Percentiles rank a stretch among this genome's conserved stretches.
These are phyloP conservation scores for Raddia guianensis DNA, from an alignment of 176 grass and related monocot genomes.

Conservation along the genomic window DNA sequence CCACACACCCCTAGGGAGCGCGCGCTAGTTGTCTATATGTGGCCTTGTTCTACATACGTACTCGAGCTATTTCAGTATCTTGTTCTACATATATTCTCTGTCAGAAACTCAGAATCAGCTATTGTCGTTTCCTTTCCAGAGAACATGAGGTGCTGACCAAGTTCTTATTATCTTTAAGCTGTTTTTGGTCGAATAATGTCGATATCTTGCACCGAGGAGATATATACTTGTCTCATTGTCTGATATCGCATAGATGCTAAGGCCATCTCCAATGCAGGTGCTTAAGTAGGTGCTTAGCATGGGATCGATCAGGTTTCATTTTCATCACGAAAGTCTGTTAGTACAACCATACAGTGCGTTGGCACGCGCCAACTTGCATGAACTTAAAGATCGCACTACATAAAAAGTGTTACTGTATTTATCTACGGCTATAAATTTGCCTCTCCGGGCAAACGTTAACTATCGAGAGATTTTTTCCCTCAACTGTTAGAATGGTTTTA, in stretches of 20 bases:
- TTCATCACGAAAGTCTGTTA: not conserved
- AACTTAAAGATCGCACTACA: not conserved
- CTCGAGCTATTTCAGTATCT: not conserved
- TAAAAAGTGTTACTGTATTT: too few relatives aligned
- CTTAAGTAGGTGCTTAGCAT: too few relatives aligned
- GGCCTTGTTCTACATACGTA: not conserved
- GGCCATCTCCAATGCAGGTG: not conserved
- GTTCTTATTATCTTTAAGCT: not conserved
- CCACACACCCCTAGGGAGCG: constrained; percentile 17
- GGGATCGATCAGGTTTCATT: not conserved
- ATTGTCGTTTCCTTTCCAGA: not conserved
- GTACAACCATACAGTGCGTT: not conserved
- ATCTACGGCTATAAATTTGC: too few relatives aligned
- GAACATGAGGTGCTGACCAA: not conserved
- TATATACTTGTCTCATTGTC: not conserved
- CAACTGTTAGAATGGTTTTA: too few relatives aligned
- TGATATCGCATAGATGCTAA: not conserved
- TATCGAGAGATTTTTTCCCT: too few relatives aligned
- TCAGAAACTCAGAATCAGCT: not conserved
- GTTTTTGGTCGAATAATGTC: constrained; percentile 3
- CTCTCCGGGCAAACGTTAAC: too few relatives aligned
- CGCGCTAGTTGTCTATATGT: not conserved
- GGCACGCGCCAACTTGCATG: not conserved
- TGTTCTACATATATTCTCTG: not conserved
- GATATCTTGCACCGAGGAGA: constrained; percentile 1